Conservation (phyloP, 345 rosid genomes). For the Nephelium lappaceum region DNA sequence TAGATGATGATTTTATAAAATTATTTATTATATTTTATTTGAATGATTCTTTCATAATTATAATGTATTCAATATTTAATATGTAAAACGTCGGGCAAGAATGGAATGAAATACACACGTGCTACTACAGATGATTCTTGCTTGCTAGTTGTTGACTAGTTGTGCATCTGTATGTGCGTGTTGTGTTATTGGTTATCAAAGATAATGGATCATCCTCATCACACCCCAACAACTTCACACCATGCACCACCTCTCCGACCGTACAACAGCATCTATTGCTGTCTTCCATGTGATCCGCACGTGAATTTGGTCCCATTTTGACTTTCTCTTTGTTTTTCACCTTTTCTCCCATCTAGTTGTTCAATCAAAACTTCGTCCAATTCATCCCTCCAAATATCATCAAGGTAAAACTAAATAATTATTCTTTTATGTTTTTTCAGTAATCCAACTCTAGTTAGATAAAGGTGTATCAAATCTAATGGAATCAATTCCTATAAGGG, state of each 20-base stretch:
- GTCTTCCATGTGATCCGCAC: constrained; percentile 16
- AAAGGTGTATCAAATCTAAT: no score
- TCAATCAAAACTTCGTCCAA: background rate
- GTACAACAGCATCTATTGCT: background rate
- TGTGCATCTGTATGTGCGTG: no score
- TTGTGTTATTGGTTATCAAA: background rate
- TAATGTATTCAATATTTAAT: no score
- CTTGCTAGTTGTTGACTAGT: background rate
- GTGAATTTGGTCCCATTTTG: constrained; percentile 13
- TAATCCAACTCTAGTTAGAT: no score
- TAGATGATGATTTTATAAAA: background rate
- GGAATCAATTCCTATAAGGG: no score
- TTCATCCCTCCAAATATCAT: no score
- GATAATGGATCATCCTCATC: background rate
- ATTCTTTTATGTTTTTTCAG: no score
- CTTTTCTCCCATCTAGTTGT: no score
- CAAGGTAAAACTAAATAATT: no score
- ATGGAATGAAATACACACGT: background rate
- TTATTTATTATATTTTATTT: no score
- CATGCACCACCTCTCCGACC: background rate
- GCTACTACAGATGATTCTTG: background rate
- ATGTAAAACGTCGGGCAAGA: background rate
- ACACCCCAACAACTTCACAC: background rate
- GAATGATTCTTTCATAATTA: no score
- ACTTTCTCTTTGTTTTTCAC: background rate